phyloP scores from a whole-genome alignment of 495 filamentous ascomycete species.

The Talaromyces borbonicus region DNA sequence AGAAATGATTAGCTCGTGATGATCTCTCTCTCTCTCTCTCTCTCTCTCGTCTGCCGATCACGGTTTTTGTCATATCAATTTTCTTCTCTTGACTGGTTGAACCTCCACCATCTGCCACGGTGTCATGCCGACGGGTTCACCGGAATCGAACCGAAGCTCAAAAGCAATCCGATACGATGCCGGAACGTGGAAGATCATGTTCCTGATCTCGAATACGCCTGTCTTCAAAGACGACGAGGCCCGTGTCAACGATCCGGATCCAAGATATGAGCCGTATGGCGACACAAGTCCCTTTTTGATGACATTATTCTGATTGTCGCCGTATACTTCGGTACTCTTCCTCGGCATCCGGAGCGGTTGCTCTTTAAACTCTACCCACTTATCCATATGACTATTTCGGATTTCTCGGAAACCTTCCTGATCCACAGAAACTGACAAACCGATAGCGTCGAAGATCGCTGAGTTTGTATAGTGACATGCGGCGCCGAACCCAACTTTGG shows the following conservation, averaged over 20 bases:
- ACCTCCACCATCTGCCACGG: slow-evolving; percentile 7
- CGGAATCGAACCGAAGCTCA: slow-evolving; percentile 3
- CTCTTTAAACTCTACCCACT: slow-evolving; percentile 2
- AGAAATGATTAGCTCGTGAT: too few relatives aligned
- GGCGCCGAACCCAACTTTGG: slow-evolving; percentile 1
- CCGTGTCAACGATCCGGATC: too few relatives aligned
- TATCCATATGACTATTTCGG: neutral
- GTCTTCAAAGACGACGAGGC: neutral
- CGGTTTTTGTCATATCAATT: too few relatives aligned
- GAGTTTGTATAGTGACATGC: neutral
- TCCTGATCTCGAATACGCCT: neutral
- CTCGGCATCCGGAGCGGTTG: neutral
- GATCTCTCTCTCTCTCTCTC: too few relatives aligned
- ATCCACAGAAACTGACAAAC: neutral
- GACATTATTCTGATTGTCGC: too few relatives aligned
- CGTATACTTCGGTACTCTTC: too few relatives aligned
- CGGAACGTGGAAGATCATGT: neutral
- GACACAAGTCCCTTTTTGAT: too few relatives aligned
- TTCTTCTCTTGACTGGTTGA: neutral
- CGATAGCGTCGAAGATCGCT: neutral
- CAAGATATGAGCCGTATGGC: too few relatives aligned
- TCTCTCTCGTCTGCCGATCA: too few relatives aligned
- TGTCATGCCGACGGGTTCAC: neutral
- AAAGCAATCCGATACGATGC: neutral
- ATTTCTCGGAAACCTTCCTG: slow-evolving; percentile 3